Base-by-base conservation (phyloP, 2,329 filamentous ascomycete species). In the Ascochyta viciae-villosae region DNA sequence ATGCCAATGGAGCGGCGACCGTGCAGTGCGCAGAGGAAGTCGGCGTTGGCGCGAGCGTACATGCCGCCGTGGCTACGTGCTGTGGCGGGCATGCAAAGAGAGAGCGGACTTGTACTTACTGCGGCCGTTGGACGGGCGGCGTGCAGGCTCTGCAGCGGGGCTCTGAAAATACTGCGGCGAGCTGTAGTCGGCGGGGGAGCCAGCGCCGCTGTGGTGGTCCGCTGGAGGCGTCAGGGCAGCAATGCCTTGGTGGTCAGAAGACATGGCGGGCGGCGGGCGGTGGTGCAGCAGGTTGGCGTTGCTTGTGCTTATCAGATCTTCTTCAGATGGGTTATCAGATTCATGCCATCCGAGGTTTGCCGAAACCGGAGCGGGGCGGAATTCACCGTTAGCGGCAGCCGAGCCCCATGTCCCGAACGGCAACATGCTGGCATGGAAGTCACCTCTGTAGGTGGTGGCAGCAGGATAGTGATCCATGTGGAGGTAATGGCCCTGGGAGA, bases 271-370 rank as follows among this genome's bases (percentile, higher is more conserved):
- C 44, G 22, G 45, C 45, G 43, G 54, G 42, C 49, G 59, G 50
- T 51, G 33, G 34, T 27, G 54, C 54, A 65, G 63, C 62, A 63
- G 63, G 64, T 63, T 58, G 40, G 50, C 35, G 46, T 42, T 31
- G 19, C 19, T 48, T 43, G 37, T 8, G 51, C 7, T 68, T 69
- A 72, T 72, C 68, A 67, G 68, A 70, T 71, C 60, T 42, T 54
- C 33, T 60, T 19, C 19, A 19, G 19, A 19, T 19, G 19, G 19
- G 19, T 19, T 19, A 19, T 19, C 19, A 19, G 19, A 19, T 19
- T 53, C 56, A 58, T 57, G 51, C 42, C 54, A 54, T 42, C 57
- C 61, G 60, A 51, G 46, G 50, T 29, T 46, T 34, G 60, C 61
- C 67, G 64, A 64, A 49, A 45, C 60, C 64, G 63, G 54, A 57